Percentiles rank a stretch among this genome's conserved stretches.
Conservation (phyloP, 2,329 filamentous ascomycete species). For the Verticillium nubilum region DNA sequence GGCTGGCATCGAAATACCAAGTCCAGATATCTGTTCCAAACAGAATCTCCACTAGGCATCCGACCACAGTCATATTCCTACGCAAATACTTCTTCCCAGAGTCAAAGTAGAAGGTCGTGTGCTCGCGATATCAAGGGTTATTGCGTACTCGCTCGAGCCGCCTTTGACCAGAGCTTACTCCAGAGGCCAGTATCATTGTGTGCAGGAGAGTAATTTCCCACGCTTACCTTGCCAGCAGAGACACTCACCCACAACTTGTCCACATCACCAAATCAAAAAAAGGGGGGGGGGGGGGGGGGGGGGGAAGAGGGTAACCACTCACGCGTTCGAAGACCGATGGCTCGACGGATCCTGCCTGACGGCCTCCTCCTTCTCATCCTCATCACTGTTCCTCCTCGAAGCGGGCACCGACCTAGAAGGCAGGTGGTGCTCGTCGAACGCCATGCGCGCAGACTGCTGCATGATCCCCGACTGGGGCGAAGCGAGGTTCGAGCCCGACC, state of each 20-base stretch:
- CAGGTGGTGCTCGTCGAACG: slow-evolving; percentile 58
- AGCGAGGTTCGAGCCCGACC: slow-evolving; percentile 73
- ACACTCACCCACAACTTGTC: slow-evolving; percentile 9
- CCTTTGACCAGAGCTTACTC: too few relatives aligned
- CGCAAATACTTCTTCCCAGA: too few relatives aligned
- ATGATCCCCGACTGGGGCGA: slow-evolving; percentile 66
- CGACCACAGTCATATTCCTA: too few relatives aligned
- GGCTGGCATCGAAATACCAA: too few relatives aligned
- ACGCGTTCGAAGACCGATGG: slow-evolving; percentile 72
- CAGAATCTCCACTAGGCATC: too few relatives aligned
- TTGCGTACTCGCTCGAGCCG: too few relatives aligned
- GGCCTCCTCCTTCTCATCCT: slow-evolving; percentile 78
- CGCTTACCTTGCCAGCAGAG: not conserved
- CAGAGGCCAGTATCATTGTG: too few relatives aligned
- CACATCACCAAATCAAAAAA: slow-evolving; percentile 3
- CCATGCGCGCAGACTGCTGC: slow-evolving; percentile 44
- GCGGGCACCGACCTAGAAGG: slow-evolving; percentile 82
- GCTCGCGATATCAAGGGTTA: too few relatives aligned
- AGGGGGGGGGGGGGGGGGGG: not conserved
- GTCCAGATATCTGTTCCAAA: too few relatives aligned
- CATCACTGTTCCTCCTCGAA: slow-evolving; percentile 85
- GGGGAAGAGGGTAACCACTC: too few relatives aligned
- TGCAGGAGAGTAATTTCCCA: not conserved
- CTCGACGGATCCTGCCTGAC: slow-evolving; percentile 64
- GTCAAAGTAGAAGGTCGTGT: too few relatives aligned